Percentiles rank a stretch among this genome's conserved stretches.
phyloP scores from a whole-genome alignment of 2,329 filamentous ascomycete genomes.

The Lojkania enalia region DNA sequence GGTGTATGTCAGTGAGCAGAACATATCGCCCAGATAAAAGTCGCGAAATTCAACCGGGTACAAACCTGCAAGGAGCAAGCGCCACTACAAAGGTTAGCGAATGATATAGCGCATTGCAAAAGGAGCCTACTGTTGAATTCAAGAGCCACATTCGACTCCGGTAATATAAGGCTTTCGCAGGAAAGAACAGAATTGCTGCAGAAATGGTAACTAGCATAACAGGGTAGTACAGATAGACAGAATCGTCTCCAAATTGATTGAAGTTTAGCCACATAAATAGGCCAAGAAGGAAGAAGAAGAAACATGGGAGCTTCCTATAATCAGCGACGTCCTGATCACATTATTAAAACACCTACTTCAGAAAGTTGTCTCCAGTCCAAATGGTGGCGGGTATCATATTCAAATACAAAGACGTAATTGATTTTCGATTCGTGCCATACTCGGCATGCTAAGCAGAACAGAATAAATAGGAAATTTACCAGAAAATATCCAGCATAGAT shows the following conservation, averaged over 20 bases:
- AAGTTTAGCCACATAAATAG: constrained; percentile 92
- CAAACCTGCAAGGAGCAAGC: constrained; percentile 78
- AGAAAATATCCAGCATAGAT: constrained; percentile 93
- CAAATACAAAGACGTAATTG: constrained; percentile 96
- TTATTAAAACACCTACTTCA: constrained; percentile 55
- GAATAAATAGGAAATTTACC: constrained; percentile 73
- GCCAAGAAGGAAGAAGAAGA: constrained; percentile 76
- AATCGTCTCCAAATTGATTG: constrained; percentile 63
- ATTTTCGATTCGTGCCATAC: constrained; percentile 84
- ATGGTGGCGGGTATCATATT: constrained; percentile 84
- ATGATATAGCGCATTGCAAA: neutral
- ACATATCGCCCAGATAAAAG: constrained; percentile 97
- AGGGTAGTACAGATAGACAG: constrained; percentile 83
- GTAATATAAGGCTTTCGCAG: constrained; percentile 73
- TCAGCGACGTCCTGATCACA: constrained; percentile 59
- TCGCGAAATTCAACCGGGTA: constrained; percentile 96
- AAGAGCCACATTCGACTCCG: constrained; percentile 82
- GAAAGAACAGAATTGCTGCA: constrained; percentile 71
- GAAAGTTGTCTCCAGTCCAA: constrained; percentile 88
- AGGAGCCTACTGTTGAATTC: constrained; percentile 72
- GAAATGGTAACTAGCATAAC: constrained; percentile 75
- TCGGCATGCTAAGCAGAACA: constrained; percentile 86
- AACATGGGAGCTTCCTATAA: constrained; percentile 68
- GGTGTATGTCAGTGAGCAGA: constrained; percentile 90
- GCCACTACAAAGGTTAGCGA: constrained; percentile 64